These are phyloP conservation scores for Senecio squalidus DNA, from an alignment of 140 eudicot species.

Conservation along the genomic window DNA sequence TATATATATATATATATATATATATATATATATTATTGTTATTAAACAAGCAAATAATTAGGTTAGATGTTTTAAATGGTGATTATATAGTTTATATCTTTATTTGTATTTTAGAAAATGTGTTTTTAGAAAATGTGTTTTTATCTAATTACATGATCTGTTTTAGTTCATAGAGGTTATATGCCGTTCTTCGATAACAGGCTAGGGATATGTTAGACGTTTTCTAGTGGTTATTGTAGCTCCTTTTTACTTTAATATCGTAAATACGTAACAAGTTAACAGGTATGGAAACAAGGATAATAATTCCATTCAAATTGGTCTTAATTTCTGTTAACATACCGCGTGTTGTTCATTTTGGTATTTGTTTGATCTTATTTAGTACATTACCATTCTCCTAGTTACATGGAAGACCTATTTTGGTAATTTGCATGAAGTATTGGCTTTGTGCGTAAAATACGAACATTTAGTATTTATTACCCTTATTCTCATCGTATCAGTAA, in stretches of 20 bases:
- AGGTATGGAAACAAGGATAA: slow-evolving; percentile 2
- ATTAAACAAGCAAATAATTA: no score
- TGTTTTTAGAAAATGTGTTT: no score
- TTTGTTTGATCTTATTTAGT: background rate
- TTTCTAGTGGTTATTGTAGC: background rate
- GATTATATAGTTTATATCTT: no score
- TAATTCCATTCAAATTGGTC: background rate
- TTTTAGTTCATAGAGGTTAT: no score
- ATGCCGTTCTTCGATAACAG: background rate
- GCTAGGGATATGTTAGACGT: background rate
- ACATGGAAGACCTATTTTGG: background rate
- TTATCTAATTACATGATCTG: no score
- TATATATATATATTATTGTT: background rate
- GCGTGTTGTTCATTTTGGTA: background rate
- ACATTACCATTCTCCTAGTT: slow-evolving; percentile 1
- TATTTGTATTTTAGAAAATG: no score
- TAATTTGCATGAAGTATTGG: background rate
- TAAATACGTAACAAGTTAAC: background rate
- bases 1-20: background rate
- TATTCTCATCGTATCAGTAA: background rate
- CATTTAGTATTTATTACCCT: slow-evolving; percentile 1
- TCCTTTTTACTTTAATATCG: no score
- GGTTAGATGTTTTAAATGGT: no score
- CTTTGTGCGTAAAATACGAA: background rate
- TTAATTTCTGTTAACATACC: background rate